Evolutionary conservation across 139 green algal genomes (phyloP), one percentile per base, ranked within the genome.

Genomic region (Picochlorum sp.): DNA sequence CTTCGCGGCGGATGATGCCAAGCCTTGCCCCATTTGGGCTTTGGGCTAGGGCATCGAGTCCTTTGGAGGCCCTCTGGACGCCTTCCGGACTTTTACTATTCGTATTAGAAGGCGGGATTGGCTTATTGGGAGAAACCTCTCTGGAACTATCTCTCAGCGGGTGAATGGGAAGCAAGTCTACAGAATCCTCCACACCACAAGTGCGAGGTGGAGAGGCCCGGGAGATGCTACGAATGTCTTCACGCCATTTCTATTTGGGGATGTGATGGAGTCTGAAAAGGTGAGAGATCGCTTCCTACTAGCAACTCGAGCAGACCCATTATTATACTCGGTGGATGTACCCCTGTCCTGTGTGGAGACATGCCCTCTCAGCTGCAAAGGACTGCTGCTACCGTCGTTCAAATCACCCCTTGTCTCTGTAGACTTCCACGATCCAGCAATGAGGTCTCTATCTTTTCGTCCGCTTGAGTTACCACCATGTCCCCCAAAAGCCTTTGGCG

Each of bases 101-200:
- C 18, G 5, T 16, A 32, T 11, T 38, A 26, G 51, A 28, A 10
- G 20, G 34, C 34, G 34, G 34, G 8, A 41, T 13, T 14, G 34
- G 34, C 34, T 41, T 41, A 41, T 11, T 41, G 8, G 34, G 34
- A 41, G 34, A 41, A n/a, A 59, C 56, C n/a, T 45, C 56, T 0
- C n/a, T 14, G 16, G 56, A 24, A 62, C 56, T 45, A 45, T 62
- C 56, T 45, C n/a, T 45, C 20, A 62, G 13, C 18, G 14, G 56
- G 10, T 63, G 58, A 10, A 77, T 77, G 47, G 65, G 70, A 24
- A 77, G 70, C 56, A 77, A 60, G n/a, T 54, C n/a, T 54, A 26
- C 47, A 20, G n/a, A 26, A 26, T 21, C 47, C 4, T 54, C 47
- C n/a, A 26, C 11, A 20, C 16, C 16, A 21, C 15, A 20, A 24